Conservation (phyloP, 805 yeast species). For the Metschnikowia bowlesiae region DNA sequence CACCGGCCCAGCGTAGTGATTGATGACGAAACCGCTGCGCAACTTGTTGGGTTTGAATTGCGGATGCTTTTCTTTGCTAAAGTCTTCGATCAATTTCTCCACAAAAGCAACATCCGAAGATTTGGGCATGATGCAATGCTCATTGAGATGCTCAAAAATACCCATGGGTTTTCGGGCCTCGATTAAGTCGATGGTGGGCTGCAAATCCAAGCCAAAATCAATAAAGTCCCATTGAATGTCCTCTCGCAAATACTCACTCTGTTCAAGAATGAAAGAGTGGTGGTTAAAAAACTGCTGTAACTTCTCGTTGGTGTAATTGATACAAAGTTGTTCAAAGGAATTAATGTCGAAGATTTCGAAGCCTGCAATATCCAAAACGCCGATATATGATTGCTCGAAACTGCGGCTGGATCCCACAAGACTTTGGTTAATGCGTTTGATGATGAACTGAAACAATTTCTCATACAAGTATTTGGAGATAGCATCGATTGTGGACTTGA, state of each 20-base stretch:
- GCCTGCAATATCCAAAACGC: conserved; percentile 60
- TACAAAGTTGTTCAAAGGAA: conserved; percentile 58
- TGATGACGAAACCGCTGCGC: conserved; percentile 72
- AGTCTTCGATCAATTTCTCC: conserved; percentile 66
- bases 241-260: conserved; percentile 55
- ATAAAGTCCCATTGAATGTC: conserved; percentile 68
- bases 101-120: conserved; percentile 80
- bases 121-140: conserved; percentile 92
- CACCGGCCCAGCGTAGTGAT: conserved; percentile 96
- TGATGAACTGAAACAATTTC: conserved; percentile 71
- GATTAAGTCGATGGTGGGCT: conserved; percentile 89
- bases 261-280: conserved; percentile 57
- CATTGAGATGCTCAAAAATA: conserved; percentile 80
- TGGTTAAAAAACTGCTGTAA: conserved; percentile 60
- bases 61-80: conserved; percentile 44
- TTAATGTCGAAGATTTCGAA: conserved; percentile 56
- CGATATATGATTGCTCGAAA: conserved; percentile 38
- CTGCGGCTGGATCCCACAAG: conserved; percentile 30
- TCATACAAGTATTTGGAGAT: conserved; percentile 85
- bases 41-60: conserved; percentile 71
- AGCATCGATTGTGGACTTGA: conserved; percentile 77
- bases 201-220: conserved; percentile 92
- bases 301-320: conserved; percentile 57
- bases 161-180: conserved; percentile 76
- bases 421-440: conserved; percentile 67